Evolutionary conservation across 2,329 filamentous ascomycete species (phyloP).

Genomic region (Incumbomyces delicatus): DNA sequence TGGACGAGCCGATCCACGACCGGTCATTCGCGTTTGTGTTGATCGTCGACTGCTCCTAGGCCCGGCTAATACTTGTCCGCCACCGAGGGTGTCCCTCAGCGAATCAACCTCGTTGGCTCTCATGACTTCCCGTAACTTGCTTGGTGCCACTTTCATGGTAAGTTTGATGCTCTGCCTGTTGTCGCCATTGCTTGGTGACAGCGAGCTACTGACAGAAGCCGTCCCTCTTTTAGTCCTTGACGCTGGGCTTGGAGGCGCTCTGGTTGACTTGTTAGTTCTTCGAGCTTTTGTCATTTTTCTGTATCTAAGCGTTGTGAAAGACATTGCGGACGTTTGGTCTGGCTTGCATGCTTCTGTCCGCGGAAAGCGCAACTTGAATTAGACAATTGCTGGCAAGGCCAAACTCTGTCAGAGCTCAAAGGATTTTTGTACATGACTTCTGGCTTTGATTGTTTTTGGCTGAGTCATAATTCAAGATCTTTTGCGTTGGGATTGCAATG

Average conservation of each 20-base stretch:
- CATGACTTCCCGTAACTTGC: constrained; percentile 40
- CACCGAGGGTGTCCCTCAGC: constrained; percentile 35
- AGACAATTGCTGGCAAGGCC: too few species aligned
- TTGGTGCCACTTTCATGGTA: constrained; percentile 41
- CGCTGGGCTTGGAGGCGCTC: constrained; percentile 12
- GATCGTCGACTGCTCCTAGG: constrained; percentile 33
- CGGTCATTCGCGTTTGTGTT: constrained; percentile 18
- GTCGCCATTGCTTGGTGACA: constrained; percentile 19
- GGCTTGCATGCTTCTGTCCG: too few species aligned
- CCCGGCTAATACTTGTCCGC: constrained; percentile 36
- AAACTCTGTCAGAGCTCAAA: not conserved
- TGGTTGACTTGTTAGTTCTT: constrained; percentile 11
- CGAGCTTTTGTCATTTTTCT: not conserved
- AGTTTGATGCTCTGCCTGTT: constrained; percentile 34
- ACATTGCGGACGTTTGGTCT: constrained; percentile 6
- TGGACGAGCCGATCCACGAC: constrained; percentile 33
- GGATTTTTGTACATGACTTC: not conserved
- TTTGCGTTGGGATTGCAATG: too few species aligned
- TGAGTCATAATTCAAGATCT: too few species aligned
- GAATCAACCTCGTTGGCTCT: constrained; percentile 21
- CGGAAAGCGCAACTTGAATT: too few species aligned
- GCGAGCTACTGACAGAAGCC: constrained; percentile 6
- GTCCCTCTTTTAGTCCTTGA: constrained; percentile 30
- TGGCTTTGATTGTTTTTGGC: too few species aligned
- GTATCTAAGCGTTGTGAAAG: constrained; percentile 13